These are phyloP conservation scores for Lonicera japonica DNA, from an alignment of 129 eudicot genomes.

Conservation along the genomic window DNA sequence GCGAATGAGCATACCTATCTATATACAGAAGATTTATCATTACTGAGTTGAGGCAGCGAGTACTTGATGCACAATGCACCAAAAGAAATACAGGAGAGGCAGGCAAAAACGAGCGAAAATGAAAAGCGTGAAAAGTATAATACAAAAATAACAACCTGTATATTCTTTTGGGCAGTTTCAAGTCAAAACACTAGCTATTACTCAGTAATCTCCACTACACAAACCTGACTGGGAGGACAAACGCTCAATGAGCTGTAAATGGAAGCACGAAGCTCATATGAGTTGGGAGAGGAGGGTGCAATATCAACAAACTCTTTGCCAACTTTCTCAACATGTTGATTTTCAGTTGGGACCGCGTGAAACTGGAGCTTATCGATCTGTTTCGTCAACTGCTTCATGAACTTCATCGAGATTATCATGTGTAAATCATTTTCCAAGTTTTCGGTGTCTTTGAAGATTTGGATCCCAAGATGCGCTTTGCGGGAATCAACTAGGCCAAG, in stretches of 20 bases:
- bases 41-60: neutral
- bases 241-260: slow-evolving; percentile 46
- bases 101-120: too few relatives aligned
- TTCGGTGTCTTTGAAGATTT: slow-evolving; percentile 28
- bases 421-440: slow-evolving; percentile 41
- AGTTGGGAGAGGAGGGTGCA: slow-evolving; percentile 57
- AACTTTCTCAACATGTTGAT: slow-evolving; percentile 48
- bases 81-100: too few relatives aligned
- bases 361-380: slow-evolving; percentile 37
- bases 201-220: slow-evolving; percentile 52
- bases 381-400: slow-evolving; percentile 37
- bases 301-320: slow-evolving; percentile 75
- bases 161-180: neutral
- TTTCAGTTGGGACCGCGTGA: slow-evolving; percentile 32
- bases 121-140: neutral
- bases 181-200: slow-evolving; percentile 4
- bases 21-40: neutral
- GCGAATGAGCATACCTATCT: neutral
- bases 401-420: slow-evolving; percentile 52
- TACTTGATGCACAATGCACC: too few relatives aligned
- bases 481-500: slow-evolving; percentile 51
- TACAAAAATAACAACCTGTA: neutral
- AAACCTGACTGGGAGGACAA: slow-evolving; percentile 39
- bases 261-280: slow-evolving; percentile 68
- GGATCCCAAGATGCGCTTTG: slow-evolving; percentile 54